A percentile compares a stretch with the other conserved stretches of the same genome.
Evolutionary conservation across 805 yeast genomes (phyloP).

Genomic region (Nakazawaea wickerhamii): DNA sequence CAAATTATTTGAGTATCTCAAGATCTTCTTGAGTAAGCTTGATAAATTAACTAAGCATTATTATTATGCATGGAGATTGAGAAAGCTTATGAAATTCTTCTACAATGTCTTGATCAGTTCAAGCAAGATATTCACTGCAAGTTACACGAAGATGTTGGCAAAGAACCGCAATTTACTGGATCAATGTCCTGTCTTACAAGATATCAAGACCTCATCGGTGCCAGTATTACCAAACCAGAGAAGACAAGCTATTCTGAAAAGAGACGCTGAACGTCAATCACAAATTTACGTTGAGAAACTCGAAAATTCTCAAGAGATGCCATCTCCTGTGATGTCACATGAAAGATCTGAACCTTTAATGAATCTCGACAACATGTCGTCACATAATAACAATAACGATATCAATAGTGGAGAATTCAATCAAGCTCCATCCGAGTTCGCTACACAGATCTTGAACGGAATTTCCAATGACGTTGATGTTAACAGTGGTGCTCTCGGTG

Average conservation of each 20-base stretch:
- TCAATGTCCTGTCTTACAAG: constrained; percentile 17
- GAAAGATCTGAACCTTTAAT: neutral
- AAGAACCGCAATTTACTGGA: constrained; percentile 1
- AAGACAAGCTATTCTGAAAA: constrained; percentile 3
- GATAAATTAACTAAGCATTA: constrained; percentile 32
- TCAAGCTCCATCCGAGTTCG: constrained; percentile 10
- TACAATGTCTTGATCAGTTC: constrained; percentile 30
- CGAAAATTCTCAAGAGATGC: constrained; percentile 13
- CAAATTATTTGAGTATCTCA: constrained; percentile 28
- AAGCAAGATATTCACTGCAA: constrained; percentile 27
- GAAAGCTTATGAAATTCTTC: constrained; percentile 35
- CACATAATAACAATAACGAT: neutral
- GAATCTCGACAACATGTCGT: neutral
- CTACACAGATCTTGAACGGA: constrained; percentile 9
- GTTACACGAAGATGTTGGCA: constrained; percentile 22
- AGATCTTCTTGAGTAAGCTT: constrained; percentile 29
- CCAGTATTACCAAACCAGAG: constrained; percentile 13
- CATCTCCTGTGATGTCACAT: neutral
- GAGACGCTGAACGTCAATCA: constrained; percentile 3
- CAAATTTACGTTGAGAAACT: constrained; percentile 1
- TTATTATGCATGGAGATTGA: constrained; percentile 42
- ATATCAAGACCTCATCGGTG: constrained; percentile 12
- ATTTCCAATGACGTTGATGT: constrained; percentile 3
- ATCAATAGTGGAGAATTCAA: neutral
- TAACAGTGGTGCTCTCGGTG: constrained; percentile 2